A percentile compares a stretch with the other conserved stretches of the same genome.
Conservation (phyloP, 2,329 filamentous ascomycete species). For the Spiromastix sp. region DNA sequence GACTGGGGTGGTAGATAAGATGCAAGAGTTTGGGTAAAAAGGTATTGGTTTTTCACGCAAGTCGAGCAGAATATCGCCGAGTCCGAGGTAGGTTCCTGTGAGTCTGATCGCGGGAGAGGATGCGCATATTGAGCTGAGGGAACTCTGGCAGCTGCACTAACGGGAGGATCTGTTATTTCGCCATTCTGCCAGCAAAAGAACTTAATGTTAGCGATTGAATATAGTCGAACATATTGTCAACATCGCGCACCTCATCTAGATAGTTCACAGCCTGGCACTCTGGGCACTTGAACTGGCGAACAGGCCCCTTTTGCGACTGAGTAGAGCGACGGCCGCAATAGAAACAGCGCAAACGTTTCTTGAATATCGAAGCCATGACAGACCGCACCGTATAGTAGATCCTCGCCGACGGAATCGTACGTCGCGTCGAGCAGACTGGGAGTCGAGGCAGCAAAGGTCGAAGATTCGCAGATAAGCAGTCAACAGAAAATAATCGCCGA, state of each 20-base stretch:
- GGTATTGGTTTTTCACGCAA: conserved; percentile 81
- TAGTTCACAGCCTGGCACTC: conserved; percentile 81
- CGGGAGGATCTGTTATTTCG: conserved; percentile 78
- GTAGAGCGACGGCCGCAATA: conserved; percentile 67
- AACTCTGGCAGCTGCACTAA: conserved; percentile 41
- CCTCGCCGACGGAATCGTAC: no score
- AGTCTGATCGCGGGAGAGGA: conserved; percentile 37
- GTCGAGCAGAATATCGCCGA: conserved; percentile 56
- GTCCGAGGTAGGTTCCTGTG: conserved; percentile 21
- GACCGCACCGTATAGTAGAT: neutral
- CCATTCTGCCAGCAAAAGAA: conserved; percentile 57
- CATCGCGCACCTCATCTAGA: conserved; percentile 62
- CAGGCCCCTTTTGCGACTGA: conserved; percentile 46
- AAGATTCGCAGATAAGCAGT: no score
- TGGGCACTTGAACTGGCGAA: conserved; percentile 61
- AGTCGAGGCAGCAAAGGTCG: no score
- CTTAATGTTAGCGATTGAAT: no score
- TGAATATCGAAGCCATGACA: conserved; percentile 32
- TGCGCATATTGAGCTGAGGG: conserved; percentile 40
- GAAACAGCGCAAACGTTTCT: conserved; percentile 57
- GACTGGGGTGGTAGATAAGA: conserved; percentile 62
- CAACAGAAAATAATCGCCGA: conserved; percentile 4
- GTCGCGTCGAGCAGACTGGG: no score
- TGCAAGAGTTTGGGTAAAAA: conserved; percentile 64
- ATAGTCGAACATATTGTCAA: no score